Conservation (phyloP, 352 stramenopile species). For the Phytophthora rubi region DNA sequence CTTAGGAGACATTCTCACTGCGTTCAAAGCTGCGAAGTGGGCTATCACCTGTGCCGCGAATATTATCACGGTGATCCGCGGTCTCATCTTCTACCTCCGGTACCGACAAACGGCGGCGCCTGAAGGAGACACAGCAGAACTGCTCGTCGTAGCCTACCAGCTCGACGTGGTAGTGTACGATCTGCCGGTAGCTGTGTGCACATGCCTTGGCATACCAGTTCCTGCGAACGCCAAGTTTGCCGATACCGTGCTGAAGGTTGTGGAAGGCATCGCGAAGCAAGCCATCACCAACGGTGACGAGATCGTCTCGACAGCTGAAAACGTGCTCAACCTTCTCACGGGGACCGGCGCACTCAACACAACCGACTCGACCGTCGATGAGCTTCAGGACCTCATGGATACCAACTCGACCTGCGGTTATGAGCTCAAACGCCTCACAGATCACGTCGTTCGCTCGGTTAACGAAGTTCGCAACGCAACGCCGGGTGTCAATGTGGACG, state of each 20-base stretch:
- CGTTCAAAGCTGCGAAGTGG: slow-evolving; percentile 35
- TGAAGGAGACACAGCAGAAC: slow-evolving; percentile 25
- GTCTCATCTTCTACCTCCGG: slow-evolving; percentile 28
- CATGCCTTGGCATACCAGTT: slow-evolving; percentile 21
- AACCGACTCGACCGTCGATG: slow-evolving; percentile 26
- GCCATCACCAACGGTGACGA: slow-evolving; percentile 34
- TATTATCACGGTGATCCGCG: slow-evolving; percentile 24
- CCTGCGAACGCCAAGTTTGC: slow-evolving; percentile 21
- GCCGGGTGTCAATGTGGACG: slow-evolving; percentile 9
- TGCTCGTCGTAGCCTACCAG: slow-evolving; percentile 30
- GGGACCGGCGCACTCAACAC: slow-evolving; percentile 25
- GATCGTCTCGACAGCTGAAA: slow-evolving; percentile 33
- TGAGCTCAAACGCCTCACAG: slow-evolving; percentile 25
- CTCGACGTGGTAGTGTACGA: slow-evolving; percentile 29
- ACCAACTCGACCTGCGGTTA: slow-evolving; percentile 29
- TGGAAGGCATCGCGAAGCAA: slow-evolving; percentile 38
- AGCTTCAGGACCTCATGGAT: slow-evolving; percentile 32
- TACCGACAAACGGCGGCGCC: slow-evolving; percentile 31
- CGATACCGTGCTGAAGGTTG: slow-evolving; percentile 21
- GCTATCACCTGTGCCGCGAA: slow-evolving; percentile 33
- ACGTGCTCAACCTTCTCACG: slow-evolving; percentile 31
- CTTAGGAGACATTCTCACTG: slow-evolving; percentile 29
- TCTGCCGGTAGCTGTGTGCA: slow-evolving; percentile 25
- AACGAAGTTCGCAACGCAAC: slow-evolving; percentile 29
- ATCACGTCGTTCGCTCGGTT: slow-evolving; percentile 20